Base-by-base conservation (phyloP, 108 stramenopile genomes). In the Cyclotella atomus region DNA sequence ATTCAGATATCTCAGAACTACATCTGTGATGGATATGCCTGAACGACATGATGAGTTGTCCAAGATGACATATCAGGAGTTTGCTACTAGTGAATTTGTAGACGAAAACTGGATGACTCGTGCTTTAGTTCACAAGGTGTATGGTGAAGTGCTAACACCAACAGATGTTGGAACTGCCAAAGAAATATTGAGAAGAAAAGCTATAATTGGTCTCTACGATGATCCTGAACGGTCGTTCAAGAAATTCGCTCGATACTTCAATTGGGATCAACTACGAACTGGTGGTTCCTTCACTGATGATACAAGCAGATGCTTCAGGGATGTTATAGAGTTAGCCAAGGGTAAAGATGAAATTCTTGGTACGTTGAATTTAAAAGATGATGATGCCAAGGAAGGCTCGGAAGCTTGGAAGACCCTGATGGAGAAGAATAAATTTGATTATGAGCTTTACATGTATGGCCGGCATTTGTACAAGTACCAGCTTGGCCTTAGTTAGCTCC, bases 151-250 rank as follows among this genome's bases (percentile, higher is more conserved):
- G 17, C 57, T 83, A 15, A 79, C 73, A 14, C 67, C 59, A 21
- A 50, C 38, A 15, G 84, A 85, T 69, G 43, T 79, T 44, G 32
- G 68, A 14, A 50, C 60, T 8, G 76, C 76, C 3, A 83, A 72
- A 47, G 83, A 83, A 62, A 64, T 83, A 14, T 33, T 83, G 6
- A 65, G 83, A 10, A 38, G 68, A 27, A 83, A 79, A 52, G 77
- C 73, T 0, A 29, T 83, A 12, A 43, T 83, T 2, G 83, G 83
- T 1, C 29, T 82, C 30, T 67, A 73, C 19, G 65, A 66, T 43
- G 59, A 77, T 16, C n/a, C 71, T 35, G 28, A 57, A 3, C 52
- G 50, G 0, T 34, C 73, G 2, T 62, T 79, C 1, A 16, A 34
- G 27, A 72, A 75, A 33, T 75, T 61, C 49, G 54, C 77, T 41